Evolutionary conservation across 2,329 filamentous ascomycete genomes (phyloP).

Genomic region (Apiospora pterosperma): DNA sequence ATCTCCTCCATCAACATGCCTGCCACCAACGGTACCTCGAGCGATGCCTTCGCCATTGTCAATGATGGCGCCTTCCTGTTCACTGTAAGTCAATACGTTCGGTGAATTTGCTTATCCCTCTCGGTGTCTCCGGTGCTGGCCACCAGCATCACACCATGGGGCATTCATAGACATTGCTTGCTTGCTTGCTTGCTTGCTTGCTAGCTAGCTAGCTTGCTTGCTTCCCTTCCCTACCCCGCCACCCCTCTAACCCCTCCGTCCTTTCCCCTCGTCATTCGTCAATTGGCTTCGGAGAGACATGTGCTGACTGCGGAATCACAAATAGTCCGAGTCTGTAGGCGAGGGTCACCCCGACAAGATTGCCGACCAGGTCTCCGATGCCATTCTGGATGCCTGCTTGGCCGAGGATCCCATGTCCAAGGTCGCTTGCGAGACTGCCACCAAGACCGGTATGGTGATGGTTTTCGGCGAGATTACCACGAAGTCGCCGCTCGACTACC

Average conservation of each 20-base stretch:
- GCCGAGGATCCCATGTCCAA: slow-evolving; percentile 94
- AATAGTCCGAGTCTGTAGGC: slow-evolving; percentile 78
- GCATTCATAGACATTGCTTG: too few relatives aligned
- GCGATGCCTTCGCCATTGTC: slow-evolving; percentile 41
- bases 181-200: too few relatives aligned
- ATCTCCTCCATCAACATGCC: slow-evolving; percentile 50
- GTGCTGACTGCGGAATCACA: slow-evolving; percentile 15
- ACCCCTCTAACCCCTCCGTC: neutral
- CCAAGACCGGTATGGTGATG: slow-evolving; percentile 99
- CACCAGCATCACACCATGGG: too few relatives aligned
- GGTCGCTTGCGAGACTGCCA: slow-evolving; percentile 97
- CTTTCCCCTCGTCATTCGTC: neutral
- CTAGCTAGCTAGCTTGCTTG: too few relatives aligned
- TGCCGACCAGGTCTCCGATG: slow-evolving; percentile 97
- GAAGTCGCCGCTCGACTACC: slow-evolving; percentile 94
- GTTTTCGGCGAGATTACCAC: slow-evolving; percentile 98
- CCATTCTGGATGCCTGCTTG: slow-evolving; percentile 96
- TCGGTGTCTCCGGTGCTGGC: neutral
- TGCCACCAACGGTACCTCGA: slow-evolving; percentile 47
- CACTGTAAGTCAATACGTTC: slow-evolving; percentile 56
- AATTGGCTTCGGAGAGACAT: neutral
- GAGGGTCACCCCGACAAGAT: slow-evolving; percentile 97
- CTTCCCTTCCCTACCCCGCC: neutral
- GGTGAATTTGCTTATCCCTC: neutral
- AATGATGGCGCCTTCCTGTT: slow-evolving; percentile 76